Evolutionary conservation across 805 yeast genomes (phyloP).

Genomic region (Saccharomycodes ludwigii): DNA sequence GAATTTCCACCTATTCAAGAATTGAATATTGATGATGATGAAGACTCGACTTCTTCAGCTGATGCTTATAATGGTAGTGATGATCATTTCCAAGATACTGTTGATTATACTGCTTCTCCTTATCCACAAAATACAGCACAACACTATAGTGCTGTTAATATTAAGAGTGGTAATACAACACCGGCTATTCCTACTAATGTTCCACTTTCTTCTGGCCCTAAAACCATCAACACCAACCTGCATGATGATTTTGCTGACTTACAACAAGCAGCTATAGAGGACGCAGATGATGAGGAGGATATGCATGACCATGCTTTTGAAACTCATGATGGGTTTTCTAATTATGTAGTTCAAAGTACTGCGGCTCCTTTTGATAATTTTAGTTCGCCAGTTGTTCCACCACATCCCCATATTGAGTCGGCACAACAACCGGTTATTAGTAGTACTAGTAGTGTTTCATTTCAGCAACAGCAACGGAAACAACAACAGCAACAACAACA

Average conservation of each 20-base stretch:
- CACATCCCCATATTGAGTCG: too few species aligned
- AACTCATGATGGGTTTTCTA: conserved; percentile 13
- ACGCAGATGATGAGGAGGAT: conserved; percentile 21
- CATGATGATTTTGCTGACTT: conserved; percentile 32
- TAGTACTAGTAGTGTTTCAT: too few species aligned
- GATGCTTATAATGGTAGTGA: conserved; percentile 10
- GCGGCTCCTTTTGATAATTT: conserved; percentile 10
- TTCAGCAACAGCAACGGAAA: too few species aligned
- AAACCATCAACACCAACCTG: conserved; percentile 1
- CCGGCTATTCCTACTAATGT: conserved; percentile 19
- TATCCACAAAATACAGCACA: conserved; percentile 3
- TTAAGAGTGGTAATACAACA: conserved; percentile 1
- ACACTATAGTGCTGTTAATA: neutral
- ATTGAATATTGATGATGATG: conserved; percentile 33
- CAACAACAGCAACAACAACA: too few species aligned
- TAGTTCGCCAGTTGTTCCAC: conserved; percentile 6
- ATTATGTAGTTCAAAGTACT: conserved; percentile 3
- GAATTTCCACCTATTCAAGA: conserved; percentile 58
- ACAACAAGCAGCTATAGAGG: conserved; percentile 32
- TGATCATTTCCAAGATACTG: conserved; percentile 10
- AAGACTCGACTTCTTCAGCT: conserved; percentile 26
- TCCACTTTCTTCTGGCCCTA: conserved; percentile 22
- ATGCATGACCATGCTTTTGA: conserved; percentile 12
- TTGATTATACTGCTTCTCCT: conserved; percentile 14
- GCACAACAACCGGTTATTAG: too few species aligned